Evolutionary conservation across 2,329 filamentous ascomycete species (phyloP).

Genomic region (Aspergillus sp.): DNA sequence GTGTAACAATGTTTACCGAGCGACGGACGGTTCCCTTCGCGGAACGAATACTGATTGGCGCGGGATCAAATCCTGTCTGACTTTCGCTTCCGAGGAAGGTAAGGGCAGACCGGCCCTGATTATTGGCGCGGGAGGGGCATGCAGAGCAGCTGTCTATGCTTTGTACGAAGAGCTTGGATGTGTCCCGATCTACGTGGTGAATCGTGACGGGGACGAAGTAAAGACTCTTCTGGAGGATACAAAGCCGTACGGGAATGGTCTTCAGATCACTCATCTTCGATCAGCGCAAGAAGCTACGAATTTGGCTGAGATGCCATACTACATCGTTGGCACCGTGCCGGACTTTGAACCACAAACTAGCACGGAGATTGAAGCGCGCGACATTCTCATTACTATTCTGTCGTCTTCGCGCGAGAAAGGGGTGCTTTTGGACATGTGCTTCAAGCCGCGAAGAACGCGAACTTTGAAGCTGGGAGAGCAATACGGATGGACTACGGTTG

Average conservation of each 20-base stretch:
- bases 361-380: slow-evolving; percentile 20
- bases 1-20: slow-evolving; percentile 13
- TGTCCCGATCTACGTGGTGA: slow-evolving; percentile 31
- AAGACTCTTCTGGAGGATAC: slow-evolving; percentile 20
- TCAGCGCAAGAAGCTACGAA: slow-evolving; percentile 17
- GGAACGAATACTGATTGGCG: slow-evolving; percentile 43
- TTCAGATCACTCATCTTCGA: slow-evolving; percentile 25
- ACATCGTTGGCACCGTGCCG: slow-evolving; percentile 36
- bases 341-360: slow-evolving; percentile 29
- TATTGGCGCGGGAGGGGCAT: slow-evolving; percentile 39
- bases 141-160: slow-evolving; percentile 35
- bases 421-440: slow-evolving; percentile 39
- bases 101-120: slow-evolving; percentile 26
- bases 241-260: not conserved
- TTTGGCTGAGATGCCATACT: slow-evolving; percentile 20
- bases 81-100: slow-evolving; percentile 9
- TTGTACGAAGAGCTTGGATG: slow-evolving; percentile 22
- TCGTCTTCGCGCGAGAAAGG: slow-evolving; percentile 18
- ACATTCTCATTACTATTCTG: slow-evolving; percentile 24
- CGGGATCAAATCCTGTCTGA: slow-evolving; percentile 34
- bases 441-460: slow-evolving; percentile 35
- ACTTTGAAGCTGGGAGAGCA: slow-evolving; percentile 28
- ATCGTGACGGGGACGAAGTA: slow-evolving; percentile 28
- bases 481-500: slow-evolving; percentile 31
- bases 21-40: slow-evolving; percentile 16